Evolutionary conservation across 2,329 filamentous ascomycete species (phyloP).

Genomic region (Reticulascus tulasneorum): DNA sequence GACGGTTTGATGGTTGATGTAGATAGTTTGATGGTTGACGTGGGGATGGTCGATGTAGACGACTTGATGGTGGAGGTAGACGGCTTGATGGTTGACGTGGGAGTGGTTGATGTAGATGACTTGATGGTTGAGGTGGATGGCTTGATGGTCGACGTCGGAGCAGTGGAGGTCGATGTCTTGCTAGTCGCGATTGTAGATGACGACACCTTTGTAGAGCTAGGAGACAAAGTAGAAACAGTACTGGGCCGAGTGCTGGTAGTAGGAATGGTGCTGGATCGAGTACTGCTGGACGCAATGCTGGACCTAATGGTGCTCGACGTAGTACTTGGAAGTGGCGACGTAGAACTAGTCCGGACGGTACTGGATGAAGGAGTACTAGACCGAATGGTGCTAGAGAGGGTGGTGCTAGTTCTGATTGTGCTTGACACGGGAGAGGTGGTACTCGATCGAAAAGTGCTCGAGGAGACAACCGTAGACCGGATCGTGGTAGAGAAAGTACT

Average conservation of each 20-base stretch:
- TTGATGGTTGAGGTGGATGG: neutral
- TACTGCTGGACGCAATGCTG: too few relatives aligned
- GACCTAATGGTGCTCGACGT: too few relatives aligned
- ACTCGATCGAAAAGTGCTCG: too few relatives aligned
- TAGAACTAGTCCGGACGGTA: too few relatives aligned
- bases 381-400: conserved; percentile 4
- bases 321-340: too few relatives aligned
- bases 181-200: neutral
- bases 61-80: neutral
- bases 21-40: neutral
- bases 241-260: neutral
- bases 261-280: neutral
- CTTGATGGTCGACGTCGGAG: neutral
- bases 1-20: neutral
- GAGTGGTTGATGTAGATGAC: neutral
- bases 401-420: neutral
- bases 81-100: neutral
- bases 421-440: too few relatives aligned
- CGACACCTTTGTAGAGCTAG: too few relatives aligned
- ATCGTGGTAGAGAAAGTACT: too few relatives aligned
- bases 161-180: neutral
- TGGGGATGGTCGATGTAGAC: neutral
- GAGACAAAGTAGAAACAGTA: too few relatives aligned
- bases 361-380: too few relatives aligned
- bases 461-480: too few relatives aligned